phyloP scores from a whole-genome alignment of 805 yeast genomes.

The Lipomyces kockii region DNA sequence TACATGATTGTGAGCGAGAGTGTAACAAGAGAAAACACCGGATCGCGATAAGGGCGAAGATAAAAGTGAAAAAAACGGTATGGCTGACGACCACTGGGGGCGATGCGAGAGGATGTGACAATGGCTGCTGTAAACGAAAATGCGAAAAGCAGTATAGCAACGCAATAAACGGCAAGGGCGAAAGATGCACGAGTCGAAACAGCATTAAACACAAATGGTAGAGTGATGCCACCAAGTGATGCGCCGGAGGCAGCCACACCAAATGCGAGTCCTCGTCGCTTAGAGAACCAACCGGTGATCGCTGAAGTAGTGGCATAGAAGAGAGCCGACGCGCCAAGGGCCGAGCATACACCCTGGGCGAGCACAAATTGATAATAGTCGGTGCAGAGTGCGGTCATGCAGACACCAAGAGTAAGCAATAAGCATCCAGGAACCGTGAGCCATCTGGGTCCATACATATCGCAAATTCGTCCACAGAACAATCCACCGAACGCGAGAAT shows the following conservation, averaged over 20 bases:
- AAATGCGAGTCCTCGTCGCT: constrained; percentile 52
- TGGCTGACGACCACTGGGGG: constrained; percentile 34
- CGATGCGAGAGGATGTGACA: constrained; percentile 41
- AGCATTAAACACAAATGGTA: constrained; percentile 53
- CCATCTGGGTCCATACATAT: constrained; percentile 39
- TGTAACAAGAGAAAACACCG: constrained; percentile 40
- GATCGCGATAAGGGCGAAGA: constrained; percentile 42
- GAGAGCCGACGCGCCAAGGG: constrained; percentile 52
- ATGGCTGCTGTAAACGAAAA: constrained; percentile 41
- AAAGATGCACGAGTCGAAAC: constrained; percentile 54
- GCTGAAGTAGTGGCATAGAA: constrained; percentile 54
- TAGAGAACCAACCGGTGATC: constrained; percentile 54
- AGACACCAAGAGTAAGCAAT: constrained; percentile 40
- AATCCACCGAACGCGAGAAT: constrained; percentile 41
- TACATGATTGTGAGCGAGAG: constrained; percentile 42
- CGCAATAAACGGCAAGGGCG: constrained; percentile 56
- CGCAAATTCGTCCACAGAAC: constrained; percentile 43
- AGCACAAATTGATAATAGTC: constrained; percentile 58
- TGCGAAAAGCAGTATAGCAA: constrained; percentile 52
- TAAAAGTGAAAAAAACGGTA: constrained; percentile 31
- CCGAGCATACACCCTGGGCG: constrained; percentile 58
- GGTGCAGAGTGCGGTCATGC: constrained; percentile 48
- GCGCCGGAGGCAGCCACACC: constrained; percentile 59
- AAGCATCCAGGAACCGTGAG: constrained; percentile 40
- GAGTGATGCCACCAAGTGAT: constrained; percentile 56